A percentile compares a stretch with the other conserved stretches of the same genome.
Evolutionary conservation across 768 basidiomycete genomes (phyloP).

Genomic region (Paxillus rubicundulus): DNA sequence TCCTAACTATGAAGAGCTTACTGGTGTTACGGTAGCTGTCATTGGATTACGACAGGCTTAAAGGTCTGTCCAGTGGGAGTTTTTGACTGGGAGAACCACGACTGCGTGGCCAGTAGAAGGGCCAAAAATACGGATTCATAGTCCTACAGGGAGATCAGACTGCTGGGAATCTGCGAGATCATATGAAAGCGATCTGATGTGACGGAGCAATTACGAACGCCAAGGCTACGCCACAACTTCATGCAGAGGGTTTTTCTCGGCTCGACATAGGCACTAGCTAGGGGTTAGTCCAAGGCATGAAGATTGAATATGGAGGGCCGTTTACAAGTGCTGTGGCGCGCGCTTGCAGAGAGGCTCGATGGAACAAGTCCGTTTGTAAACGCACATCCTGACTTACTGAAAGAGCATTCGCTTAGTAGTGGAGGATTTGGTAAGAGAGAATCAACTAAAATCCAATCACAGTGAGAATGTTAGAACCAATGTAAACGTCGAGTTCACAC

Average conservation of each 20-base stretch:
- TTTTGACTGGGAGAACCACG: slow-evolving; percentile 9
- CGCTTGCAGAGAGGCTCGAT: background rate
- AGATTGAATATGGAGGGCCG: background rate
- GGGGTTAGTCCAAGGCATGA: background rate
- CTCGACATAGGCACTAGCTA: background rate
- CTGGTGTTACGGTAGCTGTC: slow-evolving; percentile 1
- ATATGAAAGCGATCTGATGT: slow-evolving; percentile 12
- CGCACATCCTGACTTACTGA: background rate
- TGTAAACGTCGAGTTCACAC: slow-evolving; percentile 7
- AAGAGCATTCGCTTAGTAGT: background rate
- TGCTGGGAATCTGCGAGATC: slow-evolving; percentile 12
- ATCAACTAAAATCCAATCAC: background rate
- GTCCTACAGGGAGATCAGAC: background rate
- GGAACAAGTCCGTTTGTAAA: background rate
- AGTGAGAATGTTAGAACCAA: background rate
- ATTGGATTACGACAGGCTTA: background rate
- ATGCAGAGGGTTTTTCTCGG: background rate
- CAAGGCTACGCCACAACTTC: slow-evolving; percentile 1
- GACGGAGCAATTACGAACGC: slow-evolving; percentile 4
- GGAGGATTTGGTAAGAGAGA: background rate
- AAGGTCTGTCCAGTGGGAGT: slow-evolving; percentile 18
- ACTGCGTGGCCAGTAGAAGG: background rate
- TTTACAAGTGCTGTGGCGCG: background rate
- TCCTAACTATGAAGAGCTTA: background rate
- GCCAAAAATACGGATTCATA: slow-evolving; percentile 10